Conservation (phyloP, 169 alveolate species). For the Plasmodium fragile region DNA sequence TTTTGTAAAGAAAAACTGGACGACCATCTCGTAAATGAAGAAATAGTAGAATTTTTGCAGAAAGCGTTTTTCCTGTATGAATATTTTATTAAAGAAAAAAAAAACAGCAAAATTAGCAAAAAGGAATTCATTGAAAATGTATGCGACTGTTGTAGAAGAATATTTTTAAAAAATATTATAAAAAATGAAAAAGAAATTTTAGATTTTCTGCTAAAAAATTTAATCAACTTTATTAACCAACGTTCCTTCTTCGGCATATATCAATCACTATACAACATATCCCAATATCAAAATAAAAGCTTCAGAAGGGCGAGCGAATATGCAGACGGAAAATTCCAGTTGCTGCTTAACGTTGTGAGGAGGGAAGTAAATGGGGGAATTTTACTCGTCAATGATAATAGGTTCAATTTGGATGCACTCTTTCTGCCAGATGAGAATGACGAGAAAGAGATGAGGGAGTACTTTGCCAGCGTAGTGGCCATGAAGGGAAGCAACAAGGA, state of each 20-base stretch:
- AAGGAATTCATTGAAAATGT: conserved; percentile 65
- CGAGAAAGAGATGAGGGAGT: conserved; percentile 51
- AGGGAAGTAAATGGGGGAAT: neutral
- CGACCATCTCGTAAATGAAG: conserved; percentile 43
- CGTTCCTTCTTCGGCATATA: conserved; percentile 45
- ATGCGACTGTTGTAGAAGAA: conserved; percentile 43
- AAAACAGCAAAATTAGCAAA: conserved; percentile 19
- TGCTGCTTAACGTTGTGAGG: conserved; percentile 16
- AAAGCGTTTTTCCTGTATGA: conserved; percentile 30
- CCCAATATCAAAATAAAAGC: conserved; percentile 50
- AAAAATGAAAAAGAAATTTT: conserved; percentile 57
- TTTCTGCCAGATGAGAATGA: conserved; percentile 47
- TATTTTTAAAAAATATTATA: conserved; percentile 74
- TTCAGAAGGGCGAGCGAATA: neutral
- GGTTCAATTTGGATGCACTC: conserved; percentile 2
- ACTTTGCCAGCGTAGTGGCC: neutral
- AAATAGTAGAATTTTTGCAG: conserved; percentile 51
- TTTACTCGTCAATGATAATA: conserved; percentile 49
- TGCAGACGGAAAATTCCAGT: conserved; percentile 16
- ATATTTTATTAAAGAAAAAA: conserved; percentile 31
- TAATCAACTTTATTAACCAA: conserved; percentile 67
- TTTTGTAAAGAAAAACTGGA: conserved; percentile 72
- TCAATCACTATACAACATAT: conserved; percentile 62
- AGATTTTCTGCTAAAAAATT: conserved; percentile 65
- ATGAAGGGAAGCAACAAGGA: neutral